Conservation (phyloP, 1,284 basidiomycete genomes). For the Puccinia horiana region DNA sequence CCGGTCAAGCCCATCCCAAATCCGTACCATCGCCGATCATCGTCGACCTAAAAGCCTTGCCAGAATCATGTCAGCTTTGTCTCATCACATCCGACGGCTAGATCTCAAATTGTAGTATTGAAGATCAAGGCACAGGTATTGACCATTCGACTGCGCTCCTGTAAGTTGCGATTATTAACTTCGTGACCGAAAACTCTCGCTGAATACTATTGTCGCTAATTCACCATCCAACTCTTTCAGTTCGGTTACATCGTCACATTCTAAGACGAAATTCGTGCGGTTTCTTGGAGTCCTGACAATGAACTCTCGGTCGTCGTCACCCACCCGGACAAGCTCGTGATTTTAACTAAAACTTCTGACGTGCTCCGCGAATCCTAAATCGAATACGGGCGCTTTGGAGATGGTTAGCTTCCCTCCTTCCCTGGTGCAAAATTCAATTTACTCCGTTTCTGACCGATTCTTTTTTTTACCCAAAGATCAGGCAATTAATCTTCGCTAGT, state of each 20-base stretch:
- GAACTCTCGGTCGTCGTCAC: slow-evolving; percentile 57
- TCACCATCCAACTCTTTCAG: neutral
- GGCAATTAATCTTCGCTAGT: slow-evolving; percentile 66
- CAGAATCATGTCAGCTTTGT: slow-evolving; percentile 43
- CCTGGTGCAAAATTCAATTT: neutral
- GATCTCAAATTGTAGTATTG: slow-evolving; percentile 35
- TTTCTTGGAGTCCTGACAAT: slow-evolving; percentile 58
- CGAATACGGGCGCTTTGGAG: slow-evolving; percentile 56
- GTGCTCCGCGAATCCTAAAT: slow-evolving; percentile 56
- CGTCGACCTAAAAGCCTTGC: slow-evolving; percentile 26
- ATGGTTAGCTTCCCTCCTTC: slow-evolving; percentile 50
- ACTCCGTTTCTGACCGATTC: no score
- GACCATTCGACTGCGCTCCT: neutral
- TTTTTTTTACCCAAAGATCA: slow-evolving; percentile 27
- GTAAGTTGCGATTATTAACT: neutral
- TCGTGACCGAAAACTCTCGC: neutral
- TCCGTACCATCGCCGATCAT: neutral
- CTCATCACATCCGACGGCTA: slow-evolving; percentile 42
- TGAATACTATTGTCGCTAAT: neutral
- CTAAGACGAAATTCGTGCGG: slow-evolving; percentile 57
- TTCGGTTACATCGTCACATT: slow-evolving; percentile 54
- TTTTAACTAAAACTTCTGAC: slow-evolving; percentile 57
- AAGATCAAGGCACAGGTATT: neutral
- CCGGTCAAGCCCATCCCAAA: neutral
- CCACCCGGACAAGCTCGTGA: slow-evolving; percentile 53